Evolutionary conservation across 2,329 filamentous ascomycete species (phyloP), one percentile per base, ranked within the genome.

Genomic region (Trichoderma pleuroti): DNA sequence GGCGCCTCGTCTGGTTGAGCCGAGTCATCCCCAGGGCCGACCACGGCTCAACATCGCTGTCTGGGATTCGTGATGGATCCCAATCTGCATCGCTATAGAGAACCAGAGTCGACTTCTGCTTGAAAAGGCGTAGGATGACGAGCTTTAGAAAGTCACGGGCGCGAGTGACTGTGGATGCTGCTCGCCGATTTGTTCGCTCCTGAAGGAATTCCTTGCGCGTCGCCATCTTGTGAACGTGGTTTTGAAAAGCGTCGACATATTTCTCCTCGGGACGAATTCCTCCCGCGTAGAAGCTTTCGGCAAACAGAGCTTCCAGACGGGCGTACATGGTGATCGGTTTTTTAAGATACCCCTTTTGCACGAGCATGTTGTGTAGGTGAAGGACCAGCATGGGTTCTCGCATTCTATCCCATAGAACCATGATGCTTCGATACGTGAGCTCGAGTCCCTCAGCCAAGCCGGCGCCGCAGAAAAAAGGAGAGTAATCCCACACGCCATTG

Each of bases 301-400:
- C 60, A 18, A 78, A 74, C 2, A 76, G 6, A 1, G 59, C 60
- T 49, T 78, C 49, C 1, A 83, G 67, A 5, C 63, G 73, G 2
- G 49, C 72, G 59, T 77, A 84, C 5, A 85, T 49, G 1, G 75
- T 77, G 1, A 83, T 66, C 1, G 76, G 75, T 32, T 77, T 30
- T 2, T 64, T 71, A n/a, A 86, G 77, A 49, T 82, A 81, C 0
- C 80, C 80, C 59, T 78, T 82, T 59, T 82, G 73, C 0, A 84
- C 78, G 3, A 86, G 79, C 80, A 85, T 83, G 74, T 85, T 84
- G 76, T 86, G 81, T 7, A 86, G 75, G 71, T 86, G 84, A 1
- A 86, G 70, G 5, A 83, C 57, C 26, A 81, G 72, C 0, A 81
- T 74, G 1, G 81, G 76, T 56, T 86, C 84, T 0, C 77, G 78